Evolutionary conservation across 441 rosid species (phyloP), one percentile per base, ranked within the genome.

Genomic region (Raphanus hybrid): DNA sequence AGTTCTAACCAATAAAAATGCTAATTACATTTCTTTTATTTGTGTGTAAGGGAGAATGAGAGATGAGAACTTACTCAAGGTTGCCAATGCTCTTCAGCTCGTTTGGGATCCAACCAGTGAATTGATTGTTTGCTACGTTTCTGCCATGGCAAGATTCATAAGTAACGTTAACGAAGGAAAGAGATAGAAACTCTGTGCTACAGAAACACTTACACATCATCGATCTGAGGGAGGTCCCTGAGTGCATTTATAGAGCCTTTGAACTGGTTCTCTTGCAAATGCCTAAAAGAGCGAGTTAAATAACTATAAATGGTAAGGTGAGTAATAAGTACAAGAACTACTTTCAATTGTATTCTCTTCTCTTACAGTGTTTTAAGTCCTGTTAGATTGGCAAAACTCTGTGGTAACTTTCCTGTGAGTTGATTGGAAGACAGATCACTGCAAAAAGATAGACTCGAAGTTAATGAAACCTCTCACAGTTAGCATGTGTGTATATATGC

Each of bases 371-470:
- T 78, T 70, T 64, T 81, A 67, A 93, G 86, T 70, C 85, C 84
- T 77, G 90, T 66, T 60, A 93, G 88, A n/a, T 82, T 79, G 64
- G 86, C 83, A 74, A 93, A 85, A 85, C 95, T 87, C 60, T 75
- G 88, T 2, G 97, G 97, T 61, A 93, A 84, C 65, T 87, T 80
- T 37, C 93, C 96, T 14, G 89, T 77, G 75, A 95, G 82, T 77
- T 85, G 72, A 87, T 95, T 95, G 78, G 65, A 74, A 69, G 98
- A 93, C 27, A 95, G 81, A 84, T 93, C 97, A 86, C 99, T 93
- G 88, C 69, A 82, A 70, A 41, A 70, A 64, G 4, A 34, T 6
- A 29, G n/a, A n/a, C n/a, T n/a, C 4, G 34, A 29, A 29, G 34
- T 29, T 29, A 29, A 29, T 29, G 34, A 29, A 29, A 29, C 1